A percentile compares a stretch with the other conserved stretches of the same genome.
phyloP scores from a whole-genome alignment of 2,329 filamentous ascomycete species.

The Phyllosticta paracitricarpa region DNA sequence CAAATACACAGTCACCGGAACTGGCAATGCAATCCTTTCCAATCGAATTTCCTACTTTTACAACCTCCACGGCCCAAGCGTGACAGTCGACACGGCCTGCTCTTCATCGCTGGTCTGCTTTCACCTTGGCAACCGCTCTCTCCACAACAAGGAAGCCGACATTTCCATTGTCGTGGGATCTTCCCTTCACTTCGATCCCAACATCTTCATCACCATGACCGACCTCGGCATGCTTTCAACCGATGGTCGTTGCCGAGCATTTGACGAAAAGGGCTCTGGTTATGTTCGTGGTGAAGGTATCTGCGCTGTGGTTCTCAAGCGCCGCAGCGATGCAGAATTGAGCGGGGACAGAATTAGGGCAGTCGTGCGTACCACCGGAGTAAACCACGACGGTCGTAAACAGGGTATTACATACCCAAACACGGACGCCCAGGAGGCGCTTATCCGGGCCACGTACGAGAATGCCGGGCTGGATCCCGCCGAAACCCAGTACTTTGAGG shows the following conservation, averaged over 20 bases:
- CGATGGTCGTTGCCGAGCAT: constrained; percentile 23
- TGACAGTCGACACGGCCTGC: constrained; percentile 25
- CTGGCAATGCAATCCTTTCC: constrained; percentile 18
- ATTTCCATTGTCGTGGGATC: constrained; percentile 12
- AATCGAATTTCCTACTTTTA: constrained; percentile 23
- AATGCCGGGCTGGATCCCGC: constrained; percentile 24
- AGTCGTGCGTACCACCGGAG: constrained; percentile 31
- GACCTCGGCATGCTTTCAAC: constrained; percentile 20
- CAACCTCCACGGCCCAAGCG: constrained; percentile 20
- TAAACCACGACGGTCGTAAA: constrained; percentile 42
- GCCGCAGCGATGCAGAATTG: constrained; percentile 44
- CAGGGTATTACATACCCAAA: constrained; percentile 32
- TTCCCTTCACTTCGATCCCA: constrained; percentile 17
- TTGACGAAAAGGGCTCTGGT: constrained; percentile 47
- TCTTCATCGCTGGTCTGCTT: constrained; percentile 20
- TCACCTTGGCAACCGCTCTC: constrained; percentile 19
- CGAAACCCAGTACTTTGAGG: constrained; percentile 14
- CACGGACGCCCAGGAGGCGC: constrained; percentile 21
- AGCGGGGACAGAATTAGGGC: constrained; percentile 45
- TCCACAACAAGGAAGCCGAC: constrained; percentile 10
- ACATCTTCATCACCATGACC: constrained; percentile 15
- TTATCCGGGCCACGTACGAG: constrained; percentile 28
- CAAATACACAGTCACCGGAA: constrained; percentile 14
- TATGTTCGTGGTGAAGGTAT: constrained; percentile 57
- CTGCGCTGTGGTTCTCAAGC: constrained; percentile 48